Conservation (phyloP, 148 eudicot genomes). For the Heliamphora exappendiculata region DNA sequence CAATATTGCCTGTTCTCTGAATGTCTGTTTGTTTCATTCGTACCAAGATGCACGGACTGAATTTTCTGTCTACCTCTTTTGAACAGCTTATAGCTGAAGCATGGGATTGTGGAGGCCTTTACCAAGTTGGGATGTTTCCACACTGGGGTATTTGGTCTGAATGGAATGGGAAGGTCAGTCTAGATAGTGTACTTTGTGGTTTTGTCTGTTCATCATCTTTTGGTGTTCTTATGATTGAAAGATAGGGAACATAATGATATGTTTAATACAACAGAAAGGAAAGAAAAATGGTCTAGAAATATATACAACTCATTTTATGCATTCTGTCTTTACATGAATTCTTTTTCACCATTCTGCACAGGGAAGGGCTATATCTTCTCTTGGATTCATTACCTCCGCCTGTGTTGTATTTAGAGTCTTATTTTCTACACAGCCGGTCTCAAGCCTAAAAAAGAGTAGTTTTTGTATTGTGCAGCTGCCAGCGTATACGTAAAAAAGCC, state of each 20-base stretch:
- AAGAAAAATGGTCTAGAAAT: neutral
- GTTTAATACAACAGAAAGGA: neutral
- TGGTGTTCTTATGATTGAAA: neutral
- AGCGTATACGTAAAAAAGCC: too few relatives aligned
- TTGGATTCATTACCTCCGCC: too few relatives aligned
- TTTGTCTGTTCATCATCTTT: neutral
- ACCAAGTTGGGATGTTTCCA: conserved; percentile 95
- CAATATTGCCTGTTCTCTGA: neutral
- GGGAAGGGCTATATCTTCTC: too few relatives aligned
- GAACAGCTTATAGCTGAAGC: conserved; percentile 95
- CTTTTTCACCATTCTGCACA: too few relatives aligned
- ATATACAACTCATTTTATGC: neutral
- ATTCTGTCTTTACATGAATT: too few relatives aligned
- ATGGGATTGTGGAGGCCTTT: conserved; percentile 99
- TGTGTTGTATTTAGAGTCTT: too few relatives aligned
- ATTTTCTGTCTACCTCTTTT: conserved; percentile 6
- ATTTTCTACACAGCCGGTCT: too few relatives aligned
- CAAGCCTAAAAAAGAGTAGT: too few relatives aligned
- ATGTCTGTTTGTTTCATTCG: neutral
- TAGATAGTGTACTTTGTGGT: neutral
- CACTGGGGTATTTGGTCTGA: conserved; percentile 99
- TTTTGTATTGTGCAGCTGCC: too few relatives aligned
- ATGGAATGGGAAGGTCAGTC: conserved; percentile 95
- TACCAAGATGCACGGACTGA: neutral
- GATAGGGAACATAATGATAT: neutral